Evolutionary conservation across 2,329 filamentous ascomycete species (phyloP), one percentile per base, ranked within the genome.

Genomic region (Ceratocystis colombiana): DNA sequence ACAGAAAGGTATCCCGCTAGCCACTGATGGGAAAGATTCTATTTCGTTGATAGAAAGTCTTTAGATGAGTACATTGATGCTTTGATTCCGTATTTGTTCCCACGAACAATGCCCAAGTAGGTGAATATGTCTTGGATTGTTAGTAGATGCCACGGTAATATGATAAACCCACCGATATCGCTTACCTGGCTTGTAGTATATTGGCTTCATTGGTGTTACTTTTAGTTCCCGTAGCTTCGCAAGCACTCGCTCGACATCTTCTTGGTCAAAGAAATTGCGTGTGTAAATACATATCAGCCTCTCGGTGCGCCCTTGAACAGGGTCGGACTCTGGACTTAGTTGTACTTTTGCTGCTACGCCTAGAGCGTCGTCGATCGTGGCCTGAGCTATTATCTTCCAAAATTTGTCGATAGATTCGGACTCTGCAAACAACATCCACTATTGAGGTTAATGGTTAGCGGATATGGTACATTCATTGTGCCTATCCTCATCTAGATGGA

Each of bases 241-340:
- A 48, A 93, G 76, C 3, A 95, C 88, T 55, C 88, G 80, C 33
- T 78, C 79, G 5, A 95, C 82, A 72, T 95, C 89, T 3, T 79
- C 76, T 64, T 76, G 79, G 72, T 95, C 85, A 33, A 77, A 77
- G 72, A 91, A 94, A 73, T 96, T 84, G 53, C 78, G 77, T 4
- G 89, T 95, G 74, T 95, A 95, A 6, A 95, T 78, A 70, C 88
- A 92, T 30, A 95, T 84, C 53, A 94, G 75, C 22, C 84, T 79
- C 22, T 77, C 75, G 55, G 75, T 78, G 28, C 75, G 71, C 5
- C 68, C 67, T 61, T 75, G 72, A n/a, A 77, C 75, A 0, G 74
- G 74, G 5, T 75, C 76, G 8, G 80, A 73, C 61, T 78, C 76
- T 1, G 88, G 84, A 0, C 86, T 84, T 20, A 37, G 5, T 17